A percentile compares a stretch with the other conserved stretches of the same genome.
Conservation (phyloP, 306 rosid species). For the Prunus kanzakura region DNA sequence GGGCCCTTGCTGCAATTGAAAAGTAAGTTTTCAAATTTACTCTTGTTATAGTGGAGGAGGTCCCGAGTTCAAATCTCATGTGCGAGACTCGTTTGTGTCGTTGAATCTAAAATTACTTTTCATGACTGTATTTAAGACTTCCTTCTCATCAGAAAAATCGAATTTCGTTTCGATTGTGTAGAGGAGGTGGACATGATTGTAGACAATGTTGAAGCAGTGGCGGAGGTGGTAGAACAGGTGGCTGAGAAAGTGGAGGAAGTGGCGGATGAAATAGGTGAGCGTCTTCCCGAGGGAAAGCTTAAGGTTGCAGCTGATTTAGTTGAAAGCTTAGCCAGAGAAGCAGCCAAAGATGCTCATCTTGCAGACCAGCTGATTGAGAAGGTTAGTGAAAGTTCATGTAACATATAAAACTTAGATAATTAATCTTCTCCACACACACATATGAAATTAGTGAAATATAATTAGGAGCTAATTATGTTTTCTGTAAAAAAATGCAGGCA, state of each 20-base stretch:
- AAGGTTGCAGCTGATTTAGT: slow-evolving; percentile 23
- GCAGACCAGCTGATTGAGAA: slow-evolving; percentile 41
- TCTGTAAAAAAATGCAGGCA: slow-evolving; percentile 28
- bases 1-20: slow-evolving; percentile 45
- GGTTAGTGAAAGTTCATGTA: slow-evolving; percentile 20
- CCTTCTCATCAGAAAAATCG: background rate
- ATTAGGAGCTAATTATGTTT: background rate
- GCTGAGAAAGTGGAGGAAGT: slow-evolving; percentile 59
- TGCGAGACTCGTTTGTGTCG: background rate
- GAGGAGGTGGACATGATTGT: slow-evolving; percentile 37
- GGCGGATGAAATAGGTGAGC: slow-evolving; percentile 40
- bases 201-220: slow-evolving; percentile 31
- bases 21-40: slow-evolving; percentile 26
- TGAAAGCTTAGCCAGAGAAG: slow-evolving; percentile 40
- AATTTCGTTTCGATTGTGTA: background rate
- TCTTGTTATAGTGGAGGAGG: background rate
- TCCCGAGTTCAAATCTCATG: background rate
- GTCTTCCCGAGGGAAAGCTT: slow-evolving; percentile 47
- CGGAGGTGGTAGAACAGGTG: slow-evolving; percentile 49
- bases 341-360: slow-evolving; percentile 40
- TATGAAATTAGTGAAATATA: background rate
- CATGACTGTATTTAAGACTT: background rate
- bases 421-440: background rate
- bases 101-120: background rate
- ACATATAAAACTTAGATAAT: background rate